phyloP scores from a whole-genome alignment of 345 rosid species.

The Draba incana region DNA sequence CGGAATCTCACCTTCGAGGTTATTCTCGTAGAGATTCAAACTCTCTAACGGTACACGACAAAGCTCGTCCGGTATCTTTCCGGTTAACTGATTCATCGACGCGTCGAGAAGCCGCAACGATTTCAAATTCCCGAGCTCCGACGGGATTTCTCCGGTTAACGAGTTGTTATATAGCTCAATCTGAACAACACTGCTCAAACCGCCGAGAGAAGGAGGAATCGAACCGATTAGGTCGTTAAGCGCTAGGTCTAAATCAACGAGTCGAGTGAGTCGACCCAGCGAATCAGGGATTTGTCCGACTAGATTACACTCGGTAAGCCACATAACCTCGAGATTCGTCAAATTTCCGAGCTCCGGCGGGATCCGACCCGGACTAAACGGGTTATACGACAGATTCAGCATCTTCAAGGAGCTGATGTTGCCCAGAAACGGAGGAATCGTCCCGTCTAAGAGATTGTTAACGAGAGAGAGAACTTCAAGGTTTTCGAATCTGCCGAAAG shows the following conservation, averaged over 20 bases:
- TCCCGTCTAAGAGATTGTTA: constrained; percentile 72
- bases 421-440: constrained; percentile 67
- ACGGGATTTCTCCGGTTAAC: constrained; percentile 69
- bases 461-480: constrained; percentile 88
- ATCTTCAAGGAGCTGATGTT: constrained; percentile 64
- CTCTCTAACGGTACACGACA: constrained; percentile 74
- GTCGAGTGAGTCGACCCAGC: constrained; percentile 64
- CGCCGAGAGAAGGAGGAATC: constrained; percentile 77
- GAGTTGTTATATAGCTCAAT: constrained; percentile 97
- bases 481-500: constrained; percentile 61
- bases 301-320: constrained; percentile 89
- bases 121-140: constrained; percentile 63
- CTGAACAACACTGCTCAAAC: constrained; percentile 65
- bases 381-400: constrained; percentile 89
- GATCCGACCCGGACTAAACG: constrained; percentile 72
- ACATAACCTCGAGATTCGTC: constrained; percentile 75
- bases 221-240: constrained; percentile 61
- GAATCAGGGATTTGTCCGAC: constrained; percentile 87
- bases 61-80: constrained; percentile 75
- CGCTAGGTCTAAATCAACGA: constrained; percentile 86
- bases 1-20: constrained; percentile 70
- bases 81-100: constrained; percentile 81
- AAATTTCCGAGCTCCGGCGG: constrained; percentile 91
- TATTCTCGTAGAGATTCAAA: constrained; percentile 85
- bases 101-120: constrained; percentile 74